Base-by-base conservation (phyloP, 2,329 filamentous ascomycete species). In the Furcasterigmium sp. region DNA sequence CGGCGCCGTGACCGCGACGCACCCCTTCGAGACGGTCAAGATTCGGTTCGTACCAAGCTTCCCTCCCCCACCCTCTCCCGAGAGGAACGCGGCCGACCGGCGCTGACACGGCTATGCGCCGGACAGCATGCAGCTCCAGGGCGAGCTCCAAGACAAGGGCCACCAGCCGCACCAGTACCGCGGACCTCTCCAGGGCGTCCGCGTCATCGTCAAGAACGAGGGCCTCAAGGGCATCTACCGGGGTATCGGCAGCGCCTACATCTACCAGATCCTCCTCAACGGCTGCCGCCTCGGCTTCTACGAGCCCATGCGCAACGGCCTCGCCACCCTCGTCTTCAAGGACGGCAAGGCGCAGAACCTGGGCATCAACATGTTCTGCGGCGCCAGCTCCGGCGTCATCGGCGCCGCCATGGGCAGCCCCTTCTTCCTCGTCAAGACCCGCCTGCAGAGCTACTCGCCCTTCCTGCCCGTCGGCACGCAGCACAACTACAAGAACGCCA, bases 1-100 rank as follows among this genome's bases (percentile, higher is more conserved):
- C 69, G 93, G 93, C 60, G 93, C 93, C 52, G 93, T 98, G 45
- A 97, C 91, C 32, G 91, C 94, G 52, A 97, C 93, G 40, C 93
- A 98, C 68, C 91, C 91, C 45, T 97, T 97, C 70, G 93, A 98
- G 70, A 97, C 91, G 11, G 90, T 98, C 63, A 98, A 98, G 79
- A 97, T 97, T 62, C 87, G 91, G 85, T 91, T 73, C 61, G 75
- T 53, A 60, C 35, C 14, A 30, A 21, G 35, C 37, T 15, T 23
- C 32, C 37, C 43, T 15, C 28, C 32, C 37, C 43, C 32, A 38
- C 17, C 14, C 28, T 29, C 10, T 21, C n/a, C 41, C 20, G 5
- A 18, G 5, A n/a, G 23, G 23, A 7, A 11, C 23, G 23, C 11
- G 20, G 23, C 7, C 28, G 41, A 37, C 34, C 25, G 39, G 25